Evolutionary conservation across 2,329 filamentous ascomycete species (phyloP), one percentile per base, ranked within the genome.

Genomic region (Sclerotinia trifoliorum): DNA sequence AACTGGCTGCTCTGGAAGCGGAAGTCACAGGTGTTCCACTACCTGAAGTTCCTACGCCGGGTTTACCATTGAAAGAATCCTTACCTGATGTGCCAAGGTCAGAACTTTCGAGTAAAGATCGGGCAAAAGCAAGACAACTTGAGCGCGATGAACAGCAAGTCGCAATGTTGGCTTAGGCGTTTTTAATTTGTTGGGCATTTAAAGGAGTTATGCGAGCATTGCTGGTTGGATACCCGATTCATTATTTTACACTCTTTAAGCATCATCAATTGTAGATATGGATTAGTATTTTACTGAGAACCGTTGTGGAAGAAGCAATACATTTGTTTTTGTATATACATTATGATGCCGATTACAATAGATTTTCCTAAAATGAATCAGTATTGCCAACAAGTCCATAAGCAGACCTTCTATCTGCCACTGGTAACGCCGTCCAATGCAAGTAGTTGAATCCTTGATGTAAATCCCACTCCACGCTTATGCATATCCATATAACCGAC

Each of bases 1-100:
- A 99, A 81, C 83, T 99, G 65, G 92, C 91, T 67, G 90, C 89
- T 1, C 83, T 99, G 72, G 91, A 94, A 78, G 83, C 83, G 52
- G 88, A 94, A 76, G 78, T 88, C 65, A 79, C 78, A 52, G 80
- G 79, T 46, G 70, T 75, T 54, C 70, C 72, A 13, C 67, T 77
- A 48, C 76, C 77, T 42, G 71, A 73, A 60, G 76, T 75, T 46
- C 76, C 77, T n/a, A 73, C 71, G 10, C 73, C 61, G 10, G 66
- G 69, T 46, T 57, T 74, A 19, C 71, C 67, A 39, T 62, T 42
- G 21, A 68, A 69, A 56, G 65, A 63, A 61, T 68, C 72, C 3
- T 68, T 78, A 24, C 77, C 77, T 39, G 71, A 74, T 58, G 76
- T 74, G 44, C 76, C 77, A n/a, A 74, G 70, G 19, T 72, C 66